Base-by-base conservation (phyloP, 768 basidiomycete species). In the Mrakia gelida region DNA sequence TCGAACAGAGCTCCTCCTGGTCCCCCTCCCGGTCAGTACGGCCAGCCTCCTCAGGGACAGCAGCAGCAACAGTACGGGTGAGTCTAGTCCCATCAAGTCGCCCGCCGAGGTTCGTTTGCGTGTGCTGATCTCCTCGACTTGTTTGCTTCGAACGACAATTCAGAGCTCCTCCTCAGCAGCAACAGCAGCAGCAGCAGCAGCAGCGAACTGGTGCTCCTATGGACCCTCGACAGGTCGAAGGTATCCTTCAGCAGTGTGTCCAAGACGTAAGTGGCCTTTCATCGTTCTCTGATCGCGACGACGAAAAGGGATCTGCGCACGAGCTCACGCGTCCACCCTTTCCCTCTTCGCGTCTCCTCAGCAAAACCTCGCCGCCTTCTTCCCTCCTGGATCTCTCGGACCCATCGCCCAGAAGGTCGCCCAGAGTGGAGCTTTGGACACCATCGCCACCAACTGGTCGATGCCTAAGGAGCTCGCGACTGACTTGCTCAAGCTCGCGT, bases 281-380 rank as follows among this genome's bases (percentile, higher is more conserved):
- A 1, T 49, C 5, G 1, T 0, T n/a, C 1, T 21, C 41, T 71
- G 5, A n/a, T n/a, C n/a, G n/a, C n/a, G n/a, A n/a, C n/a, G n/a
- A n/a, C n/a, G n/a, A n/a, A n/a, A n/a, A n/a, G n/a, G n/a, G n/a
- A n/a, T n/a, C n/a, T n/a, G n/a, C n/a, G n/a, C n/a, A n/a, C 63
- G 28, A 61, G 45, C 38, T 38, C 43, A 26, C 5, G 10, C 26
- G 32, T 45, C 59, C 32, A 21, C 26, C 34, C 54, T 56, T 38
- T 45, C 13, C n/a, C 16, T 45, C 11, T 45, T 45, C 45, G 45
- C 45, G 7, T 45, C 15, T 45, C 11, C 15, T 13, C 32, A 84
- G 81, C 85, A 86, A 84, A 84, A 85, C 43, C 75, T 86, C 71
- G 80, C 80, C 63, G 82, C 84, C 6, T 86, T 86, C 81, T 86